Evolutionary conservation across 176 grass and related monocot genomes (phyloP), one percentile per base, ranked within the genome.

Genomic region (Calamus simplicifolius): DNA sequence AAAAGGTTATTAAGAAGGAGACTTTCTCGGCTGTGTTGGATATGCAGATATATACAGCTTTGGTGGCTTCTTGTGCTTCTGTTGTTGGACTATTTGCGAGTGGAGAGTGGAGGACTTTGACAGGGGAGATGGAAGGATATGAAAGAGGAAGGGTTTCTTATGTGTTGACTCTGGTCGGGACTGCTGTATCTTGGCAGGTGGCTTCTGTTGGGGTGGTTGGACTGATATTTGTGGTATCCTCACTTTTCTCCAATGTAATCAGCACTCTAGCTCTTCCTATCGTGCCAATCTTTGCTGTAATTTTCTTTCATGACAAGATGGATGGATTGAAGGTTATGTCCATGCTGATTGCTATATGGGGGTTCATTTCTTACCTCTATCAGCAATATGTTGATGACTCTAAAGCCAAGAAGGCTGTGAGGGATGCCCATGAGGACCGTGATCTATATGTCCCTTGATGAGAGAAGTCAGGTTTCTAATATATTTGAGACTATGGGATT

Each of bases 181-280:
- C 81, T 25, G 87, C 80, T 31, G 53, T 83, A 26, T 68, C 74
- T 14, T 87, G 84, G 83, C 93, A 97, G 77, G 71, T 88, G 3
- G 50, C 72, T 53, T 77, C 80, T 0, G 72, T 91, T 68, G 87
- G 93, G 49, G 52, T 85, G n/a, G 53, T 88, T 55, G 81, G 87
- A 3, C 80, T 97, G 18, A 50, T 97, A 25, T 85, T 81, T 1
- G 2, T 71, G 56, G 84, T 85, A 31, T 97, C 93, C 7, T 88
- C 87, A n/a, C 61, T 97, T 18, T 97, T 97, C 74, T 81, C 87
- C 56, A 97, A 97, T 77, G 81, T 88, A 29, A 87, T 97, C 71
- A 73, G 81, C 73, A 85, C 81, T 0, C 27, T 88, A 12, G 84
- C 43, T 17, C 67, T 77, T 69, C 84, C 84, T 23, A 50, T 97